Conservation (phyloP, 2,329 filamentous ascomycete species). For the Leptographium lundbergii region DNA sequence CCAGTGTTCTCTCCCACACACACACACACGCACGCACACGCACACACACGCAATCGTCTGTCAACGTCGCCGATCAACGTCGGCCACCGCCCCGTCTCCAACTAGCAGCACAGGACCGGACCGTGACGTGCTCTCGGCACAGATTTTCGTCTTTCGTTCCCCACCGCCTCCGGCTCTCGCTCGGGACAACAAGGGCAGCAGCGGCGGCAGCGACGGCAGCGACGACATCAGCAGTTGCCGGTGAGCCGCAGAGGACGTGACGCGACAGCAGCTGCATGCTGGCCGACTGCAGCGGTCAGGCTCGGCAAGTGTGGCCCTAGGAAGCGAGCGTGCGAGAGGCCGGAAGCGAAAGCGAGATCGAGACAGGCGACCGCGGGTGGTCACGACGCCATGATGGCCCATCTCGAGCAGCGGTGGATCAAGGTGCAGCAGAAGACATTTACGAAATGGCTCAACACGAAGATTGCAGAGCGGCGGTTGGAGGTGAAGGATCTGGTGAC, state of each 20-base stretch:
- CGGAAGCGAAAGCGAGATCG: slow-evolving; percentile 8
- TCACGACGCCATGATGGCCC: slow-evolving; percentile 42
- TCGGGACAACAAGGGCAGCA: background rate
- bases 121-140: too few relatives aligned
- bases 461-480: slow-evolving; percentile 65
- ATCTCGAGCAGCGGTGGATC: slow-evolving; percentile 53
- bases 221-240: slow-evolving; percentile 10
- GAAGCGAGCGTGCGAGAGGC: slow-evolving; percentile 13
- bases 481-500: slow-evolving; percentile 76
- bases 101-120: too few relatives aligned
- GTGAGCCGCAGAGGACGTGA: slow-evolving; percentile 27
- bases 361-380: background rate
- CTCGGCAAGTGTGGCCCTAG: slow-evolving; percentile 23
- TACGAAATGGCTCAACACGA: slow-evolving; percentile 99
- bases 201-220: slow-evolving; percentile 1
- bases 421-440: slow-evolving; percentile 97
- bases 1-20: too few relatives aligned
- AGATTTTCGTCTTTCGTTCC: background rate
- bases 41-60: too few relatives aligned
- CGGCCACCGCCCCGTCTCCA: too few relatives aligned
- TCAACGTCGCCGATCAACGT: too few relatives aligned
- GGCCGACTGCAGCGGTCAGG: slow-evolving; percentile 32
- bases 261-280: slow-evolving; percentile 35
- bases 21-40: too few relatives aligned
- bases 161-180: background rate